Conservation (phyloP, 2,329 filamentous ascomycete species). For the Ophiostoma fasciatum region DNA sequence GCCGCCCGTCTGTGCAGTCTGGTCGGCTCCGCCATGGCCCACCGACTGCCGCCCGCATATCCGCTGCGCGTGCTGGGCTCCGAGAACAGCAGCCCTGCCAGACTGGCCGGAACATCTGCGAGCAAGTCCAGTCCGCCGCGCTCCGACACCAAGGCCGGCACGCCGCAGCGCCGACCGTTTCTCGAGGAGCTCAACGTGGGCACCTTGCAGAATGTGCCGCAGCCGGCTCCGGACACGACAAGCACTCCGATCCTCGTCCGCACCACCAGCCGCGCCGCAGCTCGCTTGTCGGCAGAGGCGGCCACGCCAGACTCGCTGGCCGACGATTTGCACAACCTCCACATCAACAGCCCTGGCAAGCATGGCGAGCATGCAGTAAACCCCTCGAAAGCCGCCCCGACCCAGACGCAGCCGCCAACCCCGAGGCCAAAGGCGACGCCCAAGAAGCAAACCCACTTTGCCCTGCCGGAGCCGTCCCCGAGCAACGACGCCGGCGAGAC, state of each 20-base stretch:
- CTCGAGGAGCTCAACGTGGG: conserved; percentile 6
- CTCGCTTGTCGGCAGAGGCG: not conserved
- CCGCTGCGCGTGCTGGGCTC: not conserved
- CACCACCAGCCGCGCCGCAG: too few species aligned
- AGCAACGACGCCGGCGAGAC: not conserved
- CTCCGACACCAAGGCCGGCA: conserved; percentile 1
- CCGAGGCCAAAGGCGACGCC: too few species aligned
- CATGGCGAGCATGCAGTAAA: not conserved
- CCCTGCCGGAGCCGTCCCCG: conserved; percentile 1
- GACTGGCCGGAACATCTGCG: not conserved
- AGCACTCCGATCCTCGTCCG: too few species aligned
- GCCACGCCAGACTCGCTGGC: conserved; percentile 18
- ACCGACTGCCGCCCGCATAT: too few species aligned
- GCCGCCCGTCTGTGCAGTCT: too few species aligned
- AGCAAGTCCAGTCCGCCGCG: too few species aligned
- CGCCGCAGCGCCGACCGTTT: too few species aligned
- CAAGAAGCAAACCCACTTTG: conserved; percentile 2
- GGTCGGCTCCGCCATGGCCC: conserved; percentile 6
- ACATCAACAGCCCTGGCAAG: conserved; percentile 12
- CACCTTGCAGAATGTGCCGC: conserved; percentile 4
- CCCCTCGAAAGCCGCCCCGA: not conserved
- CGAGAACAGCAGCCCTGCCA: conserved; percentile 4
- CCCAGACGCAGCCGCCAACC: not conserved
- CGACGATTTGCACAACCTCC: conserved; percentile 20
- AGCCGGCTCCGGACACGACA: not conserved